Evolutionary conservation across 108 stramenopile species (phyloP), one percentile per base, ranked within the genome.

Genomic region (Cyclotella atomus): DNA sequence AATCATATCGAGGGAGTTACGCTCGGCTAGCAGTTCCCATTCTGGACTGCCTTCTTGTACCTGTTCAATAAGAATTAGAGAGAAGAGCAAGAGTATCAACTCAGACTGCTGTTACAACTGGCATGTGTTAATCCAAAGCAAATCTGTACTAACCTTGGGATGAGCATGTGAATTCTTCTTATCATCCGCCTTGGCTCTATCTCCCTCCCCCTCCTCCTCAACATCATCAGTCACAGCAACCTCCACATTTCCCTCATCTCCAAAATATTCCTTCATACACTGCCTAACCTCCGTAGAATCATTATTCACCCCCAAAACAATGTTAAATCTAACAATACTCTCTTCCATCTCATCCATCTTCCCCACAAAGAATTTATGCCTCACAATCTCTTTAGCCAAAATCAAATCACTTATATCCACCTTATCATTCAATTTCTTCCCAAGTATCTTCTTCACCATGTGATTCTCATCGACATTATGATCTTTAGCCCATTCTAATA

Each of bases 261-360:
- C 60, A 57, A 71, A 71, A 61, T 57, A 71, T 23, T 71, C 46
- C 10, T 33, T 32, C 30, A 71, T 50, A 50, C 70, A 71, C 46
- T 45, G 55, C 20, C 34, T 60, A 30, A 36, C 61, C 59, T 50
- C 16, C 5, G 30, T 34, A 0, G 44, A 44, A 30, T 20, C 20
- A 19, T 71, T 56, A 35, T 61, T 27, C 8, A 71, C 57, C 19
- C 70, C 70, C 70, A 71, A 35, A 23, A 71, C 32, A 49, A 60
- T 41, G 35, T 71, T 73, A 25, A 83, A 52, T 21, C 82, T 36
- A 16, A 28, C 29, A 24, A 83, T 46, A 49, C 65, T 76, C 34
- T 83, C 82, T 32, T 83, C 74, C 49, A 55, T 53, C 10, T 78
- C 72, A 46, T 83, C 66, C 55, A 78, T 64, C 27, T 72, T 67